These are phyloP conservation scores for Spinacia oleracea DNA, from an alignment of 179 eudicot species.

Conservation along the genomic window DNA sequence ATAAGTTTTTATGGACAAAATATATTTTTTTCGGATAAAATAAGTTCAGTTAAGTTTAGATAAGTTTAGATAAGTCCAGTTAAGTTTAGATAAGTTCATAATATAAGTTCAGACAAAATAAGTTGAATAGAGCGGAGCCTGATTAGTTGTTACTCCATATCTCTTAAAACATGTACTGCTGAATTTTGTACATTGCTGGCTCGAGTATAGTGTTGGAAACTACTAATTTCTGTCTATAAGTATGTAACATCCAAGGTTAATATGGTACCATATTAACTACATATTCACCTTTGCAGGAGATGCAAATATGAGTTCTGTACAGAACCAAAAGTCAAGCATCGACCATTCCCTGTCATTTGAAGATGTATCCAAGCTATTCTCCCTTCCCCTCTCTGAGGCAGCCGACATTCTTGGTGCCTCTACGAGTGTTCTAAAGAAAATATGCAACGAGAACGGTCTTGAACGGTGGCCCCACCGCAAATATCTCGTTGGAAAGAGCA, in stretches of 20 bases:
- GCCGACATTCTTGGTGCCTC: slow-evolving; percentile 63
- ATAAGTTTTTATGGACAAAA: no score
- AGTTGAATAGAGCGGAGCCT: no score
- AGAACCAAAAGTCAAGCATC: slow-evolving; percentile 33
- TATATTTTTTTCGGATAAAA: no score
- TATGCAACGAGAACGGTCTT: slow-evolving; percentile 67
- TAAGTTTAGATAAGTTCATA: no score
- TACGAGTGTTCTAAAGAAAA: slow-evolving; percentile 42
- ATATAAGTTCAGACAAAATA: no score
- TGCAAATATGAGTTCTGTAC: slow-evolving; percentile 34
- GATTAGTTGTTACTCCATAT: neutral
- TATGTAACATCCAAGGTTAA: neutral
- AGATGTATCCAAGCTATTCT: slow-evolving; percentile 53
- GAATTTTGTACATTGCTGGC: neutral
- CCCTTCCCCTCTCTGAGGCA: slow-evolving; percentile 59
- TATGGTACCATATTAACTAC: neutral
- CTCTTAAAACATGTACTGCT: neutral
- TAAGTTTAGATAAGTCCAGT: no score
- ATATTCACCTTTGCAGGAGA: slow-evolving; percentile 3
- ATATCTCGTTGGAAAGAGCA: slow-evolving; percentile 56
- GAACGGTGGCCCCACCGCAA: slow-evolving; percentile 67
- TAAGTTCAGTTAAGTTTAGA: no score
- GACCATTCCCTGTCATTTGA: slow-evolving; percentile 45
- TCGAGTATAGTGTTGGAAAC: neutral
- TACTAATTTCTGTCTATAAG: neutral